Evolutionary conservation across 179 eudicot species (phyloP).

Genomic region (Vitellaria paradoxa): DNA sequence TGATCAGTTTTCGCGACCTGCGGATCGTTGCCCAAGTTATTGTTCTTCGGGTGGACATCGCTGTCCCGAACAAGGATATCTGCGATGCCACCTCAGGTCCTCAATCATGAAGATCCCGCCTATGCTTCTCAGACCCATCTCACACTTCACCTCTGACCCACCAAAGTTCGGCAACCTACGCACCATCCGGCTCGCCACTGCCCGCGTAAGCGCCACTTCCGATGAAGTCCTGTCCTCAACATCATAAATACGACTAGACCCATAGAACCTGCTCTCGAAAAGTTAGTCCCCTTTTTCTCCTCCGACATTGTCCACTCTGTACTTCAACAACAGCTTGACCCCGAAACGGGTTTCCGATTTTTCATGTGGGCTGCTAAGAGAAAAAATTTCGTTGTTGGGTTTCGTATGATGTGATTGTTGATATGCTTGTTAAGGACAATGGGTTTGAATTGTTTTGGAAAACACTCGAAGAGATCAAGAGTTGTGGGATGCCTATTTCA

Average conservation of each 20-base stretch:
- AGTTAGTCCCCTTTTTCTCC: slow-evolving; percentile 30
- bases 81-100: not conserved
- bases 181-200: slow-evolving; percentile 7
- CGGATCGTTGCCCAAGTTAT: too few relatives aligned
- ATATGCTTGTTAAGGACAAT: slow-evolving; percentile 26
- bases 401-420: slow-evolving; percentile 36
- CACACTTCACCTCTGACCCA: not conserved
- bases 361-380: slow-evolving; percentile 60
- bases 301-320: slow-evolving; percentile 34
- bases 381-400: slow-evolving; percentile 29
- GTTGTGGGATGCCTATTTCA: slow-evolving; percentile 25
- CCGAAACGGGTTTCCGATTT: slow-evolving; percentile 52
- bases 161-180: not conserved
- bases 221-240: slow-evolving; percentile 13
- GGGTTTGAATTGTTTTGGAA: slow-evolving; percentile 59
- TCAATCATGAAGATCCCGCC: slow-evolving; percentile 14
- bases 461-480: slow-evolving; percentile 46
- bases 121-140: not conserved
- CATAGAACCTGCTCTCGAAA: slow-evolving; percentile 49
- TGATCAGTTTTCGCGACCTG: too few relatives aligned
- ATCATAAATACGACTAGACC: slow-evolving; percentile 36
- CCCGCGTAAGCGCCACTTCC: slow-evolving; percentile 17
- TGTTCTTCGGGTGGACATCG: not conserved
- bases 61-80: not conserved
- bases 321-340: slow-evolving; percentile 30